Base-by-base conservation (phyloP, 495 filamentous ascomycete species). In the Tuber aestivum region DNA sequence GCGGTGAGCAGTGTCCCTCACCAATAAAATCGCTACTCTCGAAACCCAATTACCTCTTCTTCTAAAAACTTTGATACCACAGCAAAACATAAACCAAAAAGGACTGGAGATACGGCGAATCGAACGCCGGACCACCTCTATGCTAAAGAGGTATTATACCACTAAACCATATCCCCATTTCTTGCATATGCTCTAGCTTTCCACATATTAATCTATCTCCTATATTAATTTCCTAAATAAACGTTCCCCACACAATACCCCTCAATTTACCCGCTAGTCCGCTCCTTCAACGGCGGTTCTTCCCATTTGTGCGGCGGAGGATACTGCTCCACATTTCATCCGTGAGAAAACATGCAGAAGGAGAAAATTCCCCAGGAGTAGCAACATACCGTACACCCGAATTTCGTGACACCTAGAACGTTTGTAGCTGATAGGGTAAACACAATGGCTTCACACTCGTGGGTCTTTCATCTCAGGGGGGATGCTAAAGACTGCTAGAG, bases 41-140 rank as follows among this genome's bases (percentile, higher is more conserved):
- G 6, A 21, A 48, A 48, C 20, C 44, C 18, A 4, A 48, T 6
- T 20, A 48, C 20, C 20, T 21, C 2, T 4, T 48, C n/a, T n/a
- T n/a, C n/a, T 4, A 1, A 50, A 50, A n/a, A 6, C 5, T 21
- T n/a, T n/a, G n/a, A n/a, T n/a, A n/a, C n/a, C n/a, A 2, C 7
- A 21, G 21, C 2, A 50, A 21, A 56, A n/a, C 5, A 56, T 7
- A 50, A 50, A 50, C 23, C 23, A 27, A 27, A 50, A 27, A 3
- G 42, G 27, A 70, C 42, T 84, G 83, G 83, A 84, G 81, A 83
- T 74, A 79, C 81, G 83, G 81, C 78, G 83, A 83, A 84, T 84
- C 83, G 83, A 84, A 84, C 83, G 83, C 83, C 83, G 79, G 83
- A 84, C 83, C 83, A 75, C 83, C 82, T 84, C 83, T 84, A 84